Conservation (phyloP, 1,284 basidiomycete genomes). For the Leccinum huronense region DNA sequence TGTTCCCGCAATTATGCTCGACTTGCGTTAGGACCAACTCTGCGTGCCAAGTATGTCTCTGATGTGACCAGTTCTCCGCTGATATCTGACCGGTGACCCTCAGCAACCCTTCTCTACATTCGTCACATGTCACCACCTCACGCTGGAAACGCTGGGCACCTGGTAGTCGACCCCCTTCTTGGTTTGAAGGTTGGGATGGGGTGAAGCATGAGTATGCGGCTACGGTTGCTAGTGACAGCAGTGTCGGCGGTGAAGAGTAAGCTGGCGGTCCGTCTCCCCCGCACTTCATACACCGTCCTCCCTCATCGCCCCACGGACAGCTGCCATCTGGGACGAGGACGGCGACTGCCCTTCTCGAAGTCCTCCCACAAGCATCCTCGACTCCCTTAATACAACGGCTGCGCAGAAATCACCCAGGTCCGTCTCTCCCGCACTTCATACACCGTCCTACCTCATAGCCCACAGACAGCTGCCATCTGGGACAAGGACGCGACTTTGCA, state of each 20-base stretch:
- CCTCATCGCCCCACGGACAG: too few species aligned
- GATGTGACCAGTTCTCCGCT: not conserved
- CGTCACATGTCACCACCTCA: constrained; percentile 15
- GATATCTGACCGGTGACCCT: not conserved
- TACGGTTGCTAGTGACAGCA: constrained; percentile 33
- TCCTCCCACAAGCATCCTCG: too few species aligned
- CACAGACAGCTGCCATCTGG: too few species aligned
- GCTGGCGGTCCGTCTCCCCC: not conserved
- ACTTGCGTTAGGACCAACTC: constrained; percentile 54
- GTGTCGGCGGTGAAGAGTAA: constrained; percentile 28
- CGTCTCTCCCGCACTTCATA: too few species aligned
- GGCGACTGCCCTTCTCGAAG: too few species aligned
- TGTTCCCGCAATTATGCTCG: constrained; percentile 69
- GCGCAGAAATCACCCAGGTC: too few species aligned
- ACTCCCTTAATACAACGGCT: too few species aligned
- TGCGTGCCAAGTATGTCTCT: constrained; percentile 50
- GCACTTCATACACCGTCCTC: too few species aligned
- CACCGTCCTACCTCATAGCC: too few species aligned
- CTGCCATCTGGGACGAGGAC: too few species aligned
- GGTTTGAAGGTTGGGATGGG: constrained; percentile 33
- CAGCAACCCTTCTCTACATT: constrained; percentile 31
- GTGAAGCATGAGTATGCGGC: constrained; percentile 36
- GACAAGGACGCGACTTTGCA: too few species aligned
- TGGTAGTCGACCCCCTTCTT: constrained; percentile 34
- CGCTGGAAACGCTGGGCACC: constrained; percentile 32